These are phyloP conservation scores for Trichoderma breve DNA, from an alignment of 2,329 filamentous ascomycete genomes.

Conservation along the genomic window DNA sequence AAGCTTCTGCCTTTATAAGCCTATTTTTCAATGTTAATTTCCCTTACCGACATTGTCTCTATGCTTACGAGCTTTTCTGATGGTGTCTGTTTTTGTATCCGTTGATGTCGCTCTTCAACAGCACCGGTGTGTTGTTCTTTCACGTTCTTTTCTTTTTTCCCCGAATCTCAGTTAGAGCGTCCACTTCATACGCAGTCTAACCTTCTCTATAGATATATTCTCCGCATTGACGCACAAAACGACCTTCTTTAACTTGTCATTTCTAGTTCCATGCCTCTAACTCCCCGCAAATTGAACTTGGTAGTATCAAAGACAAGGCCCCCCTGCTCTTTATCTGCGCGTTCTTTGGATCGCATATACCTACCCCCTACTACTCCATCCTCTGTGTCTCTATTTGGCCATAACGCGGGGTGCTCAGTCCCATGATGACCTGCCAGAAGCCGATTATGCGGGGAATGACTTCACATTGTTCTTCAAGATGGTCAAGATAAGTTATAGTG, in stretches of 20 bases:
- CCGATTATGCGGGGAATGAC: background rate
- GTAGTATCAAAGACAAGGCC: background rate
- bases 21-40: background rate
- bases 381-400: background rate
- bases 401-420: background rate
- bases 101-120: background rate
- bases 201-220: background rate
- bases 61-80: background rate
- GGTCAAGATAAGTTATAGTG: background rate
- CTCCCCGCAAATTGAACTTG: background rate
- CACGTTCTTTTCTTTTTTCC: background rate
- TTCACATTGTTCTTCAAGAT: background rate
- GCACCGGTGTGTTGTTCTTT: background rate
- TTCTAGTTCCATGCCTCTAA: background rate
- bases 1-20: background rate
- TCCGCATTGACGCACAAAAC: background rate
- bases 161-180: background rate
- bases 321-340: background rate
- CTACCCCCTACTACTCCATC: background rate
- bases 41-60: background rate
- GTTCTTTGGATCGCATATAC: background rate
- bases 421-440: background rate
- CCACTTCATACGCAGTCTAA: background rate
- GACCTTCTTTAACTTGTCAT: background rate
- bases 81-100: background rate